These are phyloP conservation scores for Pholiota conissans DNA, from an alignment of 768 basidiomycete genomes.

Conservation along the genomic window DNA sequence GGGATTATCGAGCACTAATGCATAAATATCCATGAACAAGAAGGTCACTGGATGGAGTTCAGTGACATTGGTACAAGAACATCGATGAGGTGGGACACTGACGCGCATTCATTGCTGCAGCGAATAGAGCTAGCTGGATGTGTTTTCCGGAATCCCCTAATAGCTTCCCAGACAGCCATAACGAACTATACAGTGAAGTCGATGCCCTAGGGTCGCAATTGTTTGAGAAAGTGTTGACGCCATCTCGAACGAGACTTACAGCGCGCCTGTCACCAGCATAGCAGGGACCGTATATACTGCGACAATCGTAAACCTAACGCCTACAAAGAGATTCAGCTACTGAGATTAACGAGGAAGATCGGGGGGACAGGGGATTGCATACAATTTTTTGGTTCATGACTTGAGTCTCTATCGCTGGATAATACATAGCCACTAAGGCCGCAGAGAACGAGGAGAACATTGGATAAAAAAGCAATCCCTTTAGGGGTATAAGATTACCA, in stretches of 20 bases:
- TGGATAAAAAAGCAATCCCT: conserved; percentile 7
- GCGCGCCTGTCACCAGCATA: background rate
- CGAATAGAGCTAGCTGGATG: conserved; percentile 2
- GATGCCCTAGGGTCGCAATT: background rate
- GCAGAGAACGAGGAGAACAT: background rate
- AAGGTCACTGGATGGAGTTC: background rate
- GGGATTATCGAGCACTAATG: conserved; percentile 2
- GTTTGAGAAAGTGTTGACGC: background rate
- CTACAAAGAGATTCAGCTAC: background rate
- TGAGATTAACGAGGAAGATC: background rate
- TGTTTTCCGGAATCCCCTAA: background rate
- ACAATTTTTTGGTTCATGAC: conserved; percentile 8
- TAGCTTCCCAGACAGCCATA: background rate
- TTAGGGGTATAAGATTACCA: background rate
- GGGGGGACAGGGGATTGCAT: background rate
- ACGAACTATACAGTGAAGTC: background rate
- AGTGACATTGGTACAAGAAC: background rate
- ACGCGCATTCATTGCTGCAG: conserved; percentile 5
- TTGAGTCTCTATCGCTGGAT: conserved; percentile 5
- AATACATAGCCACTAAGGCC: conserved; percentile 2
- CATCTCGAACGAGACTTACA: background rate
- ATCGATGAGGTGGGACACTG: no score
- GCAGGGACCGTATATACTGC: conserved; percentile 2
- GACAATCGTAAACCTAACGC: conserved; percentile 2
- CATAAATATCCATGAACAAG: conserved; percentile 7